Percentiles rank a stretch among this genome's conserved stretches.
phyloP scores from a whole-genome alignment of 192 early-diverging fungal genomes.

The Entomortierella chlamydospora region DNA sequence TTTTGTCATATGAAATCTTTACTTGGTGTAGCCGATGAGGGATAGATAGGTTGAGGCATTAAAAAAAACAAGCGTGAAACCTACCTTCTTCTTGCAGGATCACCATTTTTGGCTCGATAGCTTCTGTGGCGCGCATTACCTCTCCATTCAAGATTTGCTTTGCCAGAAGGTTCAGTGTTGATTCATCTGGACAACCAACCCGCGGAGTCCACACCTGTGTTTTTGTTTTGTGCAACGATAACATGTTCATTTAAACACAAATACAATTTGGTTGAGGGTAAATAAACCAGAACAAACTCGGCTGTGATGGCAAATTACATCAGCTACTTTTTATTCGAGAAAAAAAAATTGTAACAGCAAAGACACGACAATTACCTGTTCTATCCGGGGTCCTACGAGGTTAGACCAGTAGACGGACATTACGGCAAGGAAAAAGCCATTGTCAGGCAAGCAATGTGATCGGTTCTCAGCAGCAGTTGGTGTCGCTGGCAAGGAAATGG shows the following conservation, averaged over 20 bases:
- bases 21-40: too few relatives aligned
- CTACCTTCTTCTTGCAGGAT: slow-evolving; percentile 58
- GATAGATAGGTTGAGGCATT: too few relatives aligned
- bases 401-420: slow-evolving; percentile 67
- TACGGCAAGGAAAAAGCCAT: slow-evolving; percentile 64
- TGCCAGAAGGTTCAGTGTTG: slow-evolving; percentile 50
- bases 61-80: not conserved
- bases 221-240: slow-evolving; percentile 21
- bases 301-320: slow-evolving; percentile 19
- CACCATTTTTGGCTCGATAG: slow-evolving; percentile 62
- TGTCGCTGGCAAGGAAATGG: slow-evolving; percentile 45
- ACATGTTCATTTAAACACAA: slow-evolving; percentile 24
- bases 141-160: slow-evolving; percentile 66
- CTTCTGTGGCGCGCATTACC: slow-evolving; percentile 54
- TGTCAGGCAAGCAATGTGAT: slow-evolving; percentile 56
- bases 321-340: slow-evolving; percentile 19
- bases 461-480: slow-evolving; percentile 43
- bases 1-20: not conserved
- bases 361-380: slow-evolving; percentile 41
- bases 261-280: too few relatives aligned
- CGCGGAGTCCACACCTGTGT: slow-evolving; percentile 50
- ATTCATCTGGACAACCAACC: slow-evolving; percentile 50
- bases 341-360: too few relatives aligned
- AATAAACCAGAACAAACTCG: too few relatives aligned
- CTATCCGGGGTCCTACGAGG: slow-evolving; percentile 63